Evolutionary conservation across 805 yeast species (phyloP), one percentile per base, ranked within the genome.

Genomic region (Komagataella pseudopastoris): DNA sequence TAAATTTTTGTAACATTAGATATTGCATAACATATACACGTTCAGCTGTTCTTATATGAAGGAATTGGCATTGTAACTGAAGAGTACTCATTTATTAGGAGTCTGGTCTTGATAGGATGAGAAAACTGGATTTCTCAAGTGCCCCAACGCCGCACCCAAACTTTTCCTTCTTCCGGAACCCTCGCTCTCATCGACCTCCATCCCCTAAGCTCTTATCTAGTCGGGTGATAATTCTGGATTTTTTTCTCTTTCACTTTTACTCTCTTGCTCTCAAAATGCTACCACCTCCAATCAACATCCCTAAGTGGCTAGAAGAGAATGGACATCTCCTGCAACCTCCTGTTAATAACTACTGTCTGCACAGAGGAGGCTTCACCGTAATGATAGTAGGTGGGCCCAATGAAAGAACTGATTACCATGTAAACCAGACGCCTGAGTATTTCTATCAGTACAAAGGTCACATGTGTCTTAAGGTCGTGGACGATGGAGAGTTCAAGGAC

Each of bases 361-460:
- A 90, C 65, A 73, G 89, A 49, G 96, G 95, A 4, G 96, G 96
- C 0, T 86, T 85, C 63, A 89, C 96, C 0, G 88, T 89, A 44
- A 90, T 90, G 96, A 71, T 89, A 50, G 95, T 90, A 1, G 97
- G 97, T 14, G 97, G 97, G 0, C 97, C 97, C 3, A 90, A 90
- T 63, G 95, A 83, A 60, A 74, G 97, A 53, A 89, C 96, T 0
- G 97, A 90, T 63, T 90, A 88, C 63, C 97, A 90, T 61, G 78
- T 90, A 49, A 90, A 90, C 62, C 95, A 88, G 59, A 90, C 97
- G 0, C 96, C 97, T 0, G 97, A 90, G 61, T 90, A 88, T 78
- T 90, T 90, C 64, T 81, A 84, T 67, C 91, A 85, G 73, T 78
- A 84, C 63, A 87, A 87, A 65, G 97, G 97, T 1, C 71, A 74